A percentile compares a stretch with the other conserved stretches of the same genome.
Evolutionary conservation across 768 basidiomycete species (phyloP).

Genomic region (Daedalea quercina): DNA sequence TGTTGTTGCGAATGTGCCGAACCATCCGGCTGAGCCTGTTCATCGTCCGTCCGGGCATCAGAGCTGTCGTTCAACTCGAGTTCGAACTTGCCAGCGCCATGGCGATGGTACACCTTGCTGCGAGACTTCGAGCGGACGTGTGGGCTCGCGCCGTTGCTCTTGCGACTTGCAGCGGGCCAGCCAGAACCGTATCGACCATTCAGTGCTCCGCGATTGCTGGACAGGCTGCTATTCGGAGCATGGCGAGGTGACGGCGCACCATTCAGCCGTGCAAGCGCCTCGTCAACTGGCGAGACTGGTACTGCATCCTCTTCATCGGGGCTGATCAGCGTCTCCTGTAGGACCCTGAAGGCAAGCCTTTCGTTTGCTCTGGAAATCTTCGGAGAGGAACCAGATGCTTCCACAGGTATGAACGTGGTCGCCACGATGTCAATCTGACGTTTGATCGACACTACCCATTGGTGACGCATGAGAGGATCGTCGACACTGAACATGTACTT

Average conservation of each 20-base stretch:
- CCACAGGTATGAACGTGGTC: conserved; percentile 26
- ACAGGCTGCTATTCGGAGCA: not conserved
- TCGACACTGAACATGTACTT: conserved; percentile 95
- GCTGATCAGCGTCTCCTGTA: conserved; percentile 78
- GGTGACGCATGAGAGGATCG: conserved; percentile 66
- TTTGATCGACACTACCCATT: conserved; percentile 65
- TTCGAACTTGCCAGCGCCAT: conserved; percentile 60
- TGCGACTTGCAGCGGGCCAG: conserved; percentile 8
- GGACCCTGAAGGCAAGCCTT: conserved; percentile 69
- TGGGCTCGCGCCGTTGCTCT: conserved; percentile 12
- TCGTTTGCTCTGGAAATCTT: conserved; percentile 62
- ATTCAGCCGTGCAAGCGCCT: conserved; percentile 28
- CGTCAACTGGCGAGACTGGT: conserved; percentile 25
- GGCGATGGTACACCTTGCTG: conserved; percentile 59
- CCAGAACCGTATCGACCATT: conserved; percentile 12
- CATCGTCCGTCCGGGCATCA: conserved; percentile 12
- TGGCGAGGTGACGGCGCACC: conserved; percentile 3
- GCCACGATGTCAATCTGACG: conserved; percentile 52
- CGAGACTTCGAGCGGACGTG: conserved; percentile 65
- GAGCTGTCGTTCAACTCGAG: conserved; percentile 36
- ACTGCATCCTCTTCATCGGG: conserved; percentile 16
- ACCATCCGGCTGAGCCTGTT: conserved; percentile 8
- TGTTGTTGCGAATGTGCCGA: conserved; percentile 30
- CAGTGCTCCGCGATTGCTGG: conserved; percentile 17
- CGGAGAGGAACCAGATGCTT: conserved; percentile 31